Evolutionary conservation across 768 basidiomycete genomes (phyloP), one percentile per base, ranked within the genome.

Genomic region (Lentinula lateritia): DNA sequence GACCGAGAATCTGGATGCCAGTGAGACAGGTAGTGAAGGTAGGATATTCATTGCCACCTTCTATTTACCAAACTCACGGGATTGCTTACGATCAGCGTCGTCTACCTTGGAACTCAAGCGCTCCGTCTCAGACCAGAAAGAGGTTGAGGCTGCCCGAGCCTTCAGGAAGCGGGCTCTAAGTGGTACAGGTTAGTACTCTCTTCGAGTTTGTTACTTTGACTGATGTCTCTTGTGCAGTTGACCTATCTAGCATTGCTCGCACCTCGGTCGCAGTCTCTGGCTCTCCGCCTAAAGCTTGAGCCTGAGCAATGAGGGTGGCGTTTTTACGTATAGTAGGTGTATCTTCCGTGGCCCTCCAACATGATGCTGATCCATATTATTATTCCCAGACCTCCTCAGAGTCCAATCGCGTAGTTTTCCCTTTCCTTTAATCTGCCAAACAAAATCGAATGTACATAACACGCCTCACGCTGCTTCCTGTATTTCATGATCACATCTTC

Each of bases 161-260:
- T 83, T 91, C 75, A 83, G 93, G 75, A 89, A 84, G 80, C 83
- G 84, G 63, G 88, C 83, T 12, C 74, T 92, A 69, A 90, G 89
- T 77, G 74, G 75, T 56, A 79, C 79, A 63, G 80, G 86, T 85
- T 62, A 60, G 77, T 69, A 6, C 0, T 20, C 48, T 60, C 28
- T 59, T 42, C 43, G n/a, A 9, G 18, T 23, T n/a, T 28, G 28
- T 50, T 41, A 74, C 52, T 66, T 80, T 38, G 13, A 39, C 55
- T 62, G n/a, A 61, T 63, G 18, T 52, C 34, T 67, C 61, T 16
- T 55, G 15, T 43, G 20, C 66, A 53, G 74, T 84, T 46, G 90
- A 94, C 73, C 82, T 95, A 62, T 80, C 83, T 38, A 79, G 87
- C 59, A 95, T 95, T 67, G 93, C 93, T 13, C 86, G 91, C 66